Evolutionary conservation across 352 stramenopile genomes (phyloP), one percentile per base, ranked within the genome.

Genomic region (Pythium myriotylum): DNA sequence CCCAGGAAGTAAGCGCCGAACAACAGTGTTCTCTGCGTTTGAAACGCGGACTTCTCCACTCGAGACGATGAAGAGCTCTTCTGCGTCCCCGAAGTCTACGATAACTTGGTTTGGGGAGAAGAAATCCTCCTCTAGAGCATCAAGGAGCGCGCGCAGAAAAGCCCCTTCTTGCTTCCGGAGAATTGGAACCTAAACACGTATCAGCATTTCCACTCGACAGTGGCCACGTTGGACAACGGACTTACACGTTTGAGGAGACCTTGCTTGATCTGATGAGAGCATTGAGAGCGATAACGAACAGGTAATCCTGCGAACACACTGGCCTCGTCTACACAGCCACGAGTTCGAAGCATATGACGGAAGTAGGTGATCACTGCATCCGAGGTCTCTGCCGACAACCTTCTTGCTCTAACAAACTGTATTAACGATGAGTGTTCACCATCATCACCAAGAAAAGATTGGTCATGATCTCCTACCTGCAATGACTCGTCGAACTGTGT

Each of bases 261-360:
- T 51, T 63, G 59, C 35, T 59, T 67, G 39, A 72, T 56, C 8
- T 59, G 59, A n/a, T 64, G 46, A 14, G 57, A 54, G 17, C 64
- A 72, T 33, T 54, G 53, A 2, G 50, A 9, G 10, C 47, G 58
- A 54, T 72, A 68, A 5, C 59, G 64, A 19, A 26, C 37, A 7
- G 64, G 57, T 29, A 72, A 35, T 10, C 32, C 32, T 5, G 16
- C 23, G 7, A 72, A 27, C 5, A 72, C 41, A 17, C 22, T 47
- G 35, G 62, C 33, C 48, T 72, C 58, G n/a, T 72, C 57, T 3
- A 72, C 27, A 14, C 58, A 57, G 24, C 60, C 81, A 3, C 81
- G 76, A 8, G 81, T 87, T 1, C 76, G 76, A 46, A 88, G 74
- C 76, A 90, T 88, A 41, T 84, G 88, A 22, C 82, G 73, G 42